These are phyloP conservation scores for Komagataella ulmi DNA, from an alignment of 805 yeast species.

Conservation along the genomic window DNA sequence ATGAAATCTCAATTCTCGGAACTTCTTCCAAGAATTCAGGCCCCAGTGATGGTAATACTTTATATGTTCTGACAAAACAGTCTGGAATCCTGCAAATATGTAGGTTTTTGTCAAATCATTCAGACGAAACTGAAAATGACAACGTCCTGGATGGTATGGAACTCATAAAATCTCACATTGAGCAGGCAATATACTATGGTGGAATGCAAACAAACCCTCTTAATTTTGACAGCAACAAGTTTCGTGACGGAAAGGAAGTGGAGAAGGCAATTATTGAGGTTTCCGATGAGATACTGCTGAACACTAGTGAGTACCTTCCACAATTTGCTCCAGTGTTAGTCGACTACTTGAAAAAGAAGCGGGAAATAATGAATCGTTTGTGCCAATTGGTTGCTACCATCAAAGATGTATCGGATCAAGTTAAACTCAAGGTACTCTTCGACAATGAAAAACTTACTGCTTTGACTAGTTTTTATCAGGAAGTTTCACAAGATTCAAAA, in stretches of 20 bases:
- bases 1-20: constrained; percentile 41
- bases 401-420: neutral
- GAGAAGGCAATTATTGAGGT: constrained; percentile 38
- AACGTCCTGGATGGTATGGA: neutral
- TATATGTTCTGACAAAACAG: constrained; percentile 29
- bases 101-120: constrained; percentile 13
- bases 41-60: constrained; percentile 1
- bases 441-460: neutral
- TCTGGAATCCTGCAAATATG: constrained; percentile 56
- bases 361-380: constrained; percentile 12
- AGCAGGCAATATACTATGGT: constrained; percentile 69
- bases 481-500: neutral
- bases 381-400: constrained; percentile 11
- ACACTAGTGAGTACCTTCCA: constrained; percentile 45
- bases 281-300: constrained; percentile 39
- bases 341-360: constrained; percentile 38
- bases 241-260: constrained; percentile 17
- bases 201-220: constrained; percentile 7
- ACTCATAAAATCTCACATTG: constrained; percentile 59
- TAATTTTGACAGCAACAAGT: neutral
- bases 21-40: constrained; percentile 22
- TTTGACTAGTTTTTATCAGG: neutral
- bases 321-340: constrained; percentile 33
- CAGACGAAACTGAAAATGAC: neutral
- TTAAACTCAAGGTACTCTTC: neutral